These are phyloP conservation scores for Glycine latifolia DNA, from an alignment of 306 rosid species.

Conservation along the genomic window DNA sequence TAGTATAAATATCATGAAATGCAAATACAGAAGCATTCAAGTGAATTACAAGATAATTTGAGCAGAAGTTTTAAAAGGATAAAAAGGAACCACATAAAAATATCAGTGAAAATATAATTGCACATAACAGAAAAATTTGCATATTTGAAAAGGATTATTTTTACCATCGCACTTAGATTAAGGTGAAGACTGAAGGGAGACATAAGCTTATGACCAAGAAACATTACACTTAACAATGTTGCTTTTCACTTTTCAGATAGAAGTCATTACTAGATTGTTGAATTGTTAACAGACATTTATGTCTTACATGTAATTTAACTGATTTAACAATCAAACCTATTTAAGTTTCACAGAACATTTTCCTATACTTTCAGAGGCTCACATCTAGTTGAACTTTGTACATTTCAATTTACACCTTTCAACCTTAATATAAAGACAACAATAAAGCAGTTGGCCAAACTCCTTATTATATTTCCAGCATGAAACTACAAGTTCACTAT, in stretches of 20 bases:
- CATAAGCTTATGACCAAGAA: neutral
- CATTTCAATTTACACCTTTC: neutral
- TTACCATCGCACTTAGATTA: neutral
- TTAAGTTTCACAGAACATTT: neutral
- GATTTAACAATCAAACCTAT: neutral
- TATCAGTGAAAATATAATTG: no score
- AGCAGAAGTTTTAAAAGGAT: conserved; percentile 2
- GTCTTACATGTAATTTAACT: neutral
- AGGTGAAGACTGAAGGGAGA: neutral
- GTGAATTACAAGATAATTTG: conserved; percentile 5
- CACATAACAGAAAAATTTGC: no score
- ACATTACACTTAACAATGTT: neutral
- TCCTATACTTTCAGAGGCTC: neutral
- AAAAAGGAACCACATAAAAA: neutral
- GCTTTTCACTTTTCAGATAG: neutral
- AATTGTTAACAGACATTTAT: neutral
- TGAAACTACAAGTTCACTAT: neutral
- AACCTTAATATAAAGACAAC: neutral
- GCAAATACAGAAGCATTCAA: neutral
- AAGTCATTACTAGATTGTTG: neutral
- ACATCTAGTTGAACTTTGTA: neutral
- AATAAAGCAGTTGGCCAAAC: neutral
- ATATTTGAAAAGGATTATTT: no score
- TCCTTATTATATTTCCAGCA: neutral
- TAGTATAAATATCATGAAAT: neutral